Percentiles rank a stretch among this genome's conserved stretches.
phyloP scores from a whole-genome alignment of 2,329 filamentous ascomycete genomes.

The Alternaria solani region DNA sequence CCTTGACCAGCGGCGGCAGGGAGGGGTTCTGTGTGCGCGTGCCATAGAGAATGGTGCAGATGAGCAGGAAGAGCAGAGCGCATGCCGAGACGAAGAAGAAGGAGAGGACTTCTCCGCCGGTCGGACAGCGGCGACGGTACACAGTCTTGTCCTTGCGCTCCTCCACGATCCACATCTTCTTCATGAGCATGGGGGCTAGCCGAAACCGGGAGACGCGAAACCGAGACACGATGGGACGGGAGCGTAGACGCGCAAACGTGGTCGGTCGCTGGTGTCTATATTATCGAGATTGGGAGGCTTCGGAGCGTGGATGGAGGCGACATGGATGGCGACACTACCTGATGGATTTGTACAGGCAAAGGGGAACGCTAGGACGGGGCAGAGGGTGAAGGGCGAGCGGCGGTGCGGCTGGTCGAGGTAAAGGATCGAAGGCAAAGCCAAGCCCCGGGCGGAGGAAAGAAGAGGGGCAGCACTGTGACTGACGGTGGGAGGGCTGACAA shows the following conservation, averaged over 20 bases:
- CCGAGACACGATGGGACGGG: constrained; percentile 20
- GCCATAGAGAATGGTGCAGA: constrained; percentile 46
- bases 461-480: constrained; percentile 5
- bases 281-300: constrained; percentile 11
- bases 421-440: neutral
- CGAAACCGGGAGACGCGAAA: constrained; percentile 16
- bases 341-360: constrained; percentile 6
- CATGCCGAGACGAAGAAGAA: constrained; percentile 40
- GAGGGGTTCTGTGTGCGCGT: constrained; percentile 41
- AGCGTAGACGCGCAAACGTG: constrained; percentile 25
- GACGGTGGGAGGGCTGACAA: neutral
- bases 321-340: constrained; percentile 18
- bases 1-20: constrained; percentile 42
- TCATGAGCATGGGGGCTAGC: constrained; percentile 26
- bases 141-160: constrained; percentile 39
- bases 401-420: constrained; percentile 1
- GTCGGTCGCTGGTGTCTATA: constrained; percentile 23
- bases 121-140: constrained; percentile 38
- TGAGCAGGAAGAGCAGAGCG: constrained; percentile 41
- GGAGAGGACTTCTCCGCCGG: constrained; percentile 34
- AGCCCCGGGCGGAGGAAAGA: neutral
- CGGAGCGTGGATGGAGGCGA: constrained; percentile 22
- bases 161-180: constrained; percentile 35
- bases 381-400: neutral
- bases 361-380: neutral